phyloP scores from a whole-genome alignment of 768 basidiomycete genomes.

The Boletus patriciae region DNA sequence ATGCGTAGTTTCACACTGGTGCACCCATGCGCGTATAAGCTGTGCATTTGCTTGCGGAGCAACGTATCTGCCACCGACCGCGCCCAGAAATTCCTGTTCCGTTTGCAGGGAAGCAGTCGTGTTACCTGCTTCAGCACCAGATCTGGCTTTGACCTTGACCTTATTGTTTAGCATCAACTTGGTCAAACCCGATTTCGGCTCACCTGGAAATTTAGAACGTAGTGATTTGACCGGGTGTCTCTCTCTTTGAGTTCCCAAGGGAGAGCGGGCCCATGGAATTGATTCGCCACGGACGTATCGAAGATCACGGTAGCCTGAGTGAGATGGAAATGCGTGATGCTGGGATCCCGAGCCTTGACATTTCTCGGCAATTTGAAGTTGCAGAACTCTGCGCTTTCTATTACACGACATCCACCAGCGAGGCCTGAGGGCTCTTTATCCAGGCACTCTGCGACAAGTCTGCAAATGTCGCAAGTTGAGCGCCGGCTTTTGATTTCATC shows the following conservation, averaged over 20 bases:
- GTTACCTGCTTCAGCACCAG: neutral
- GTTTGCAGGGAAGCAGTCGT: neutral
- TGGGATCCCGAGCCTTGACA: constrained; percentile 1
- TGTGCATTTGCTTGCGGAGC: neutral
- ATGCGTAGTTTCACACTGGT: constrained; percentile 14
- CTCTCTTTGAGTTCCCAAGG: constrained; percentile 11
- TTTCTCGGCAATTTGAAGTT: constrained; percentile 4
- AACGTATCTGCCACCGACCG: constrained; percentile 13
- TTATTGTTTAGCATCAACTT: neutral
- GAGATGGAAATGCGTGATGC: constrained; percentile 16
- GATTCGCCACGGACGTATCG: neutral
- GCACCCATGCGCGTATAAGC: constrained; percentile 17
- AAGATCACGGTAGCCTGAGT: neutral
- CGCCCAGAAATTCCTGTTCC: constrained; percentile 1
- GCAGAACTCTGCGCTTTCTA: constrained; percentile 1
- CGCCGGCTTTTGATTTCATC: constrained; percentile 16
- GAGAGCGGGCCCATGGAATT: neutral
- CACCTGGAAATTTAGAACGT: constrained; percentile 13
- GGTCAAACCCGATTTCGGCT: neutral
- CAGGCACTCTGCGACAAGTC: constrained; percentile 11
- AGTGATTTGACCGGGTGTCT: neutral
- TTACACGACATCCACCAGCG: constrained; percentile 3
- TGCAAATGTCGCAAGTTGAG: constrained; percentile 11
- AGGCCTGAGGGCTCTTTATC: constrained; percentile 11
- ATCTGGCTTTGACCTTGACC: neutral